Evolutionary conservation across 768 basidiomycete species (phyloP).

Genomic region (Daedaleopsis nitida): DNA sequence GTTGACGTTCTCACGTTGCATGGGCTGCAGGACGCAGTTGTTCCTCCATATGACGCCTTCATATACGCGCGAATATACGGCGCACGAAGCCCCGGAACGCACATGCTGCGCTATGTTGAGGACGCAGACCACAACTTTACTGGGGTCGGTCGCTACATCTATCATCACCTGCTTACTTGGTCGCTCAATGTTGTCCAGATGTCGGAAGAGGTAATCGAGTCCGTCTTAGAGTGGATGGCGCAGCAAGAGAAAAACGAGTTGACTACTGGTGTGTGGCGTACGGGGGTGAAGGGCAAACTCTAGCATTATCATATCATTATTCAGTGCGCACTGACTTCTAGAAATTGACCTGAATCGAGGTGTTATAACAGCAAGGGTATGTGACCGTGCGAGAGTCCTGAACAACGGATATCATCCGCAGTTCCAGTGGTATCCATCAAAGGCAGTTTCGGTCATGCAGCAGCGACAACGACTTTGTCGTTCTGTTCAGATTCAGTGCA

Average conservation of each 20-base stretch:
- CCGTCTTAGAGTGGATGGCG: slow-evolving; percentile 71
- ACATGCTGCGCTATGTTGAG: slow-evolving; percentile 70
- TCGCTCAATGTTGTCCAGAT: slow-evolving; percentile 35
- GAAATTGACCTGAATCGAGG: neutral
- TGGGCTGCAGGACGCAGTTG: slow-evolving; percentile 67
- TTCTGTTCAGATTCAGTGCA: neutral
- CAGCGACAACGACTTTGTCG: neutral
- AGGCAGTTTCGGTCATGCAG: neutral
- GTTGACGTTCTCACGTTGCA: slow-evolving; percentile 78
- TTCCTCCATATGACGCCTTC: slow-evolving; percentile 74
- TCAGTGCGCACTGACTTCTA: neutral
- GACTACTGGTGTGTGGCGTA: slow-evolving; percentile 64
- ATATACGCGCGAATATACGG: slow-evolving; percentile 69
- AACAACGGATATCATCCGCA: neutral
- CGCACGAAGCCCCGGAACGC: slow-evolving; percentile 61
- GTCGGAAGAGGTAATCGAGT: slow-evolving; percentile 66
- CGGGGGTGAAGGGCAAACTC: slow-evolving; percentile 53
- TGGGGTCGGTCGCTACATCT: slow-evolving; percentile 39
- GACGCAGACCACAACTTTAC: slow-evolving; percentile 81
- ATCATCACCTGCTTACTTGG: no score
- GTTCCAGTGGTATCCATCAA: neutral
- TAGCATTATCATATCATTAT: slow-evolving; percentile 20
- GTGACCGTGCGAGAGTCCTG: neutral
- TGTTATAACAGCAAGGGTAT: neutral
- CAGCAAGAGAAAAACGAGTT: slow-evolving; percentile 47